Percentiles rank a stretch among this genome's conserved stretches.
phyloP scores from a whole-genome alignment of 2,329 filamentous ascomycete species.

The Sclerotinia minor region DNA sequence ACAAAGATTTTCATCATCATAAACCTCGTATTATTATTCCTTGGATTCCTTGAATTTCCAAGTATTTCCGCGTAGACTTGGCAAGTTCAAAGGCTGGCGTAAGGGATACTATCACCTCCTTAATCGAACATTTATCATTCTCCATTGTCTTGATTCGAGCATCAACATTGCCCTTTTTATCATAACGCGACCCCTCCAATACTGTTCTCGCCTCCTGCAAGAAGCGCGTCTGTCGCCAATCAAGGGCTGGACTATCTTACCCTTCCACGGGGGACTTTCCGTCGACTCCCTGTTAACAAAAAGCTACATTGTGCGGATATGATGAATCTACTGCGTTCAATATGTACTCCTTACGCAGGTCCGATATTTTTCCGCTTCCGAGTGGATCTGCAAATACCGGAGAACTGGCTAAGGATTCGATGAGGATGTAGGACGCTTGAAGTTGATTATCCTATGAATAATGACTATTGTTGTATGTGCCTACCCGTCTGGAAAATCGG shows the following conservation, averaged over 20 bases:
- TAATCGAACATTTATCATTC: slow-evolving; percentile 15
- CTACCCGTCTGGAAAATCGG: not conserved
- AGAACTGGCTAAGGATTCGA: not conserved
- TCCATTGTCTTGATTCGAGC: slow-evolving; percentile 10
- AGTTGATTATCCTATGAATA: not conserved
- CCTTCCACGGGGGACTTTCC: slow-evolving; percentile 10
- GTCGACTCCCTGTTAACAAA: not conserved
- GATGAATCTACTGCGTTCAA: not conserved
- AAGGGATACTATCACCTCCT: slow-evolving; percentile 21
- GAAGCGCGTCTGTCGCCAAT: slow-evolving; percentile 7
- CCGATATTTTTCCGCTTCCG: not conserved
- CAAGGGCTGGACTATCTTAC: not conserved
- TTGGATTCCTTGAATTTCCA: not conserved
- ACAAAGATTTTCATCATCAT: not conserved
- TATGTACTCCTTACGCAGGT: slow-evolving; percentile 17
- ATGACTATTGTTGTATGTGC: not conserved
- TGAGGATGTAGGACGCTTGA: no score
- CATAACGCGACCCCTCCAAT: slow-evolving; percentile 10
- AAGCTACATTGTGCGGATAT: not conserved
- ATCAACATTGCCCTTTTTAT: not conserved
- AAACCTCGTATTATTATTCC: not conserved
- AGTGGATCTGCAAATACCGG: slow-evolving; percentile 15
- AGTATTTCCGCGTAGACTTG: not conserved
- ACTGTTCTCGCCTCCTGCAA: not conserved
- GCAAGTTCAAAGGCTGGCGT: not conserved